A percentile compares a stretch with the other conserved stretches of the same genome.
phyloP scores from a whole-genome alignment of 305 asterid genomes.

The Striga hermonthica region DNA sequence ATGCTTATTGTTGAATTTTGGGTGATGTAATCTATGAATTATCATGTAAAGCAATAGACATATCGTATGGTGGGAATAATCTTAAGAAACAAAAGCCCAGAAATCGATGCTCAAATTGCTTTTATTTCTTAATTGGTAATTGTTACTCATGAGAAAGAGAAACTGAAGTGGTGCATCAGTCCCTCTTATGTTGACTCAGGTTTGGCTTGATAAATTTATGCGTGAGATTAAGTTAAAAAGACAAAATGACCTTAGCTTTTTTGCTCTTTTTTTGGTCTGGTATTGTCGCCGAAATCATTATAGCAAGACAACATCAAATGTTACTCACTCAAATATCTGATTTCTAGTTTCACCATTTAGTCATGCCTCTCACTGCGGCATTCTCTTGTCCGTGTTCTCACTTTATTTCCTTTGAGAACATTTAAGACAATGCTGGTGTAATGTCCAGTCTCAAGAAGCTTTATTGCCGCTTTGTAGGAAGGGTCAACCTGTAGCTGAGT shows the following conservation, averaged over 20 bases:
- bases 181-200: neutral
- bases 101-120: slow-evolving; percentile 3
- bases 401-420: slow-evolving; percentile 13
- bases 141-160: slow-evolving; percentile 1
- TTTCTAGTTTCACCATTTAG: slow-evolving; percentile 18
- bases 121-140: slow-evolving; percentile 10
- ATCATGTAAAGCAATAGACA: slow-evolving; percentile 10
- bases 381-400: slow-evolving; percentile 18
- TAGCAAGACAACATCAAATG: neutral
- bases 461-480: slow-evolving; percentile 59
- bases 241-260: slow-evolving; percentile 19
- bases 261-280: neutral
- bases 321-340: neutral
- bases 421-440: slow-evolving; percentile 18
- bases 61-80: slow-evolving; percentile 1
- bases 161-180: slow-evolving; percentile 8
- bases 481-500: slow-evolving; percentile 95
- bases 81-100: slow-evolving; percentile 9
- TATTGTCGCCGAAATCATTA: slow-evolving; percentile 6
- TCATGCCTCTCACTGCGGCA: slow-evolving; percentile 10
- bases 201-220: slow-evolving; percentile 6
- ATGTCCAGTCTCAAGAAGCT: slow-evolving; percentile 27
- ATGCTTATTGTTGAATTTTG: neutral
- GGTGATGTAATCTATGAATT: slow-evolving; percentile 3
- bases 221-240: slow-evolving; percentile 21